Percentiles rank a stretch among this genome's conserved stretches.
Conservation (phyloP, 176 grass and related monocot species). For the Oryza glaberrima region DNA sequence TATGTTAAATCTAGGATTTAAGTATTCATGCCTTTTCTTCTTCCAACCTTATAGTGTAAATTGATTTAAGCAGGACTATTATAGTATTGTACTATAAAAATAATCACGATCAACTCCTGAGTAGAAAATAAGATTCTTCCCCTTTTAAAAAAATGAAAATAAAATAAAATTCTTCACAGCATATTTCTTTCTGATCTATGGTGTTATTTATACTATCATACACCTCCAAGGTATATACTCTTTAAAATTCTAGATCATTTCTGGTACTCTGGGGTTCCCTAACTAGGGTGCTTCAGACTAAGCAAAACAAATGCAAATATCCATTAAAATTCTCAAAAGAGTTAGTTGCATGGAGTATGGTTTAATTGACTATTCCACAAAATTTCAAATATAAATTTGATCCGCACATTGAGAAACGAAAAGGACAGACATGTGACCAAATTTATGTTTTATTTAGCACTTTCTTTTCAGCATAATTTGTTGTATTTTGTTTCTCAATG, state of each 20-base stretch:
- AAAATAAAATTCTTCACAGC: neutral
- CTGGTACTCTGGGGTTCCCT: neutral
- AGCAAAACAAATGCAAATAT: neutral
- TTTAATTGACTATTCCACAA: neutral
- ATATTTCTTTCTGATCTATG: constrained; percentile 15
- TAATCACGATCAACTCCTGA: constrained; percentile 3
- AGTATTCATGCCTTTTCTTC: neutral
- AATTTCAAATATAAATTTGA: neutral
- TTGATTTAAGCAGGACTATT: constrained; percentile 4
- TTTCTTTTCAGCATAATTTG: neutral
- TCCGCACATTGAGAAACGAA: neutral
- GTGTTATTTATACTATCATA: constrained; percentile 27
- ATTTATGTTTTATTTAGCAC: neutral
- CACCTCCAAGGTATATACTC: constrained; percentile 8
- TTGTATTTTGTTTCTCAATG: neutral
- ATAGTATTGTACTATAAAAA: neutral
- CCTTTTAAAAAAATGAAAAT: neutral
- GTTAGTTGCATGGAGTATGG: neutral
- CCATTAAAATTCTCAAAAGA: neutral
- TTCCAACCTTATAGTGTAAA: constrained; percentile 19
- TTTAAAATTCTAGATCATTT: neutral
- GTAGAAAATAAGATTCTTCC: neutral
- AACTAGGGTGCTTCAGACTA: neutral
- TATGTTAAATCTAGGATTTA: neutral
- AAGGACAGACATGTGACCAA: neutral